Evolutionary conservation across 192 early-diverging fungal genomes (phyloP), one percentile per base, ranked within the genome.

Genomic region (Coemansia sp.): DNA sequence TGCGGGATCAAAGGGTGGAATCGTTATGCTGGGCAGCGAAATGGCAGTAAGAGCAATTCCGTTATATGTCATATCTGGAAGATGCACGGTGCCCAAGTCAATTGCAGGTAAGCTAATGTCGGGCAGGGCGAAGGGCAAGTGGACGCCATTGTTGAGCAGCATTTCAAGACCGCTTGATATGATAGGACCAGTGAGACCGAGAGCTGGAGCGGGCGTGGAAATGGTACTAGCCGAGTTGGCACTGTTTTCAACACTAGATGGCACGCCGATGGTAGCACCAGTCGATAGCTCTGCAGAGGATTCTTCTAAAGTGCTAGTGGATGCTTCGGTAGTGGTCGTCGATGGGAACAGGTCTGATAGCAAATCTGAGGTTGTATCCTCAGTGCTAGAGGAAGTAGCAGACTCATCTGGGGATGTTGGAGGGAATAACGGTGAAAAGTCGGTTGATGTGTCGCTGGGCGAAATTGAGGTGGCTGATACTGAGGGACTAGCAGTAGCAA

Each of bases 51-150:
- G 29, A 3, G 72, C 73, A 51, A 81, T 74, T 3, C 78, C 78
- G 58, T 68, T 69, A 15, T 69, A 66, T 53, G 78, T 81, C 68
- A 81, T 70, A 36, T 81, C 78, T 0, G 78, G 78, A 11, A 81
- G 69, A 36, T 81, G 78, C 49, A 81, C 73, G 0, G 78, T 74
- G 9, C 65, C 78, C 8, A 81, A 58, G 59, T 81, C 40, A 10
- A 81, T 71, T 12, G 39, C 73, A 0, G 78, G 78, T 4, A 81
- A 29, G 17, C 72, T 64, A 4, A 81, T 75, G 59, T 75, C 68
- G 24, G 78, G 78, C 51, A 81, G 41, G 7, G 73, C 39, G 24
- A 81, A 56, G 7, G 78, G 78, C 25, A 81, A 62, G 12, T 71
- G 39, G 4, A 64, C 68, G 4, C 73, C 78, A 11, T 81, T 81